Evolutionary conservation across 352 stramenopile species (phyloP).

Genomic region (Pythium guiyangense): DNA sequence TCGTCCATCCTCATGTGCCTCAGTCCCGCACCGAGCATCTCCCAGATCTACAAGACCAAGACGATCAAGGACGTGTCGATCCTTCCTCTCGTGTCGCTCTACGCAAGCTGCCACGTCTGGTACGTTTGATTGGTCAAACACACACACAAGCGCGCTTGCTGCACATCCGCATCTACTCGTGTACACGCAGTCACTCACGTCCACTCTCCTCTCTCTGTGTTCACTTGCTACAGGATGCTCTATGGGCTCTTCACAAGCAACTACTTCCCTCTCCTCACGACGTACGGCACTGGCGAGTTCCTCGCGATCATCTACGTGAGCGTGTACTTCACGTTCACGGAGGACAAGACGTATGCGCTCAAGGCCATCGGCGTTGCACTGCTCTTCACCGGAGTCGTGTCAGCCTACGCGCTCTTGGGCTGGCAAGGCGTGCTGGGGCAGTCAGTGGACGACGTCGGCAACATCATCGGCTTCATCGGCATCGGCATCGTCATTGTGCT

Average conservation of each 20-base stretch:
- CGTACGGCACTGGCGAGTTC: background rate
- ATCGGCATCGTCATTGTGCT: slow-evolving; percentile 41
- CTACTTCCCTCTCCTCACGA: slow-evolving; percentile 9
- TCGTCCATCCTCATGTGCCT: slow-evolving; percentile 7
- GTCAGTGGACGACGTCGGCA: slow-evolving; percentile 10
- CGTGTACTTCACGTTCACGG: slow-evolving; percentile 2
- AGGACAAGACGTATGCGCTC: background rate
- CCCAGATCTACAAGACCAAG: slow-evolving; percentile 1
- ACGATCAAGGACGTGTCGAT: slow-evolving; percentile 4
- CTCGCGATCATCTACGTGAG: slow-evolving; percentile 8
- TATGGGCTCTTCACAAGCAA: slow-evolving; percentile 4
- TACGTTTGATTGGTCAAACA: no score
- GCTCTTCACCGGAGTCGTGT: background rate
- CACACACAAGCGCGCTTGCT: background rate
- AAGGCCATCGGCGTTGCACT: background rate
- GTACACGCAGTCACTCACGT: background rate
- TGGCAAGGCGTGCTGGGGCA: background rate
- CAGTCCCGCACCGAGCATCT: slow-evolving; percentile 4
- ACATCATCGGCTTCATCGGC: slow-evolving; percentile 30
- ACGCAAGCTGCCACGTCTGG: slow-evolving; percentile 7
- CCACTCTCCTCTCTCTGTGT: background rate
- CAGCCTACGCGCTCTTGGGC: slow-evolving; percentile 1
- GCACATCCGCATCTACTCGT: background rate
- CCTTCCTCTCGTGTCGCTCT: slow-evolving; percentile 11
- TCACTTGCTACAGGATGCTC: slow-evolving; percentile 7